A percentile compares a stretch with the other conserved stretches of the same genome.
phyloP scores from a whole-genome alignment of 345 rosid genomes.

The Arabis hirsuta region DNA sequence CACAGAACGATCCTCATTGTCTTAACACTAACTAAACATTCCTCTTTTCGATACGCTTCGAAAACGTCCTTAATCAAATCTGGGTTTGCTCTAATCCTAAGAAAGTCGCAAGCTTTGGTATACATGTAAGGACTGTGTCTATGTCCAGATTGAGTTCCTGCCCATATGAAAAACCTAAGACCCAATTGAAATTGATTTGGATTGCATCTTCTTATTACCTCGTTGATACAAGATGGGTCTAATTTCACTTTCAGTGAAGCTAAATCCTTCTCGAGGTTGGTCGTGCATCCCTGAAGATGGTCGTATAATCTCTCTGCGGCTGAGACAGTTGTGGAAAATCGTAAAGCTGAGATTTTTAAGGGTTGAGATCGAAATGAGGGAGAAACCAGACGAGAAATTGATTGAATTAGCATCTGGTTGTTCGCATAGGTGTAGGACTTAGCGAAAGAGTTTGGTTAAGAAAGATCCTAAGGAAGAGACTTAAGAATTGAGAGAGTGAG shows the following conservation, averaged over 20 bases:
- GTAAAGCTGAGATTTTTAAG: slow-evolving; percentile 43
- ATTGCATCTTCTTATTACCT: slow-evolving; percentile 59
- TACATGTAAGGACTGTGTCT: slow-evolving; percentile 73
- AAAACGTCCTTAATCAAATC: slow-evolving; percentile 53
- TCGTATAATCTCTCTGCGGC: slow-evolving; percentile 51
- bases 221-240: slow-evolving; percentile 57
- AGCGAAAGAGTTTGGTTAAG: neutral
- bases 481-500: neutral
- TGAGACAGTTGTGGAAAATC: slow-evolving; percentile 43
- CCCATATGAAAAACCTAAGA: slow-evolving; percentile 83
- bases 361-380: slow-evolving; percentile 37
- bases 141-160: slow-evolving; percentile 65
- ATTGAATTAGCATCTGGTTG: slow-evolving; percentile 26
- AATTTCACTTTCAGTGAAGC: slow-evolving; percentile 49
- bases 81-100: slow-evolving; percentile 60
- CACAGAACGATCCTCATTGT: slow-evolving; percentile 62
- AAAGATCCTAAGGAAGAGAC: neutral
- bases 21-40: slow-evolving; percentile 59
- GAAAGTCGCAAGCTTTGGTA: slow-evolving; percentile 62
- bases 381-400: slow-evolving; percentile 39
- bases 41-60: slow-evolving; percentile 57
- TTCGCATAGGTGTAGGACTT: neutral
- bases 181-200: slow-evolving; percentile 52
- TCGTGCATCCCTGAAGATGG: slow-evolving; percentile 47
- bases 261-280: slow-evolving; percentile 57